Evolutionary conservation across 805 yeast genomes (phyloP).

Genomic region (Candida orba): DNA sequence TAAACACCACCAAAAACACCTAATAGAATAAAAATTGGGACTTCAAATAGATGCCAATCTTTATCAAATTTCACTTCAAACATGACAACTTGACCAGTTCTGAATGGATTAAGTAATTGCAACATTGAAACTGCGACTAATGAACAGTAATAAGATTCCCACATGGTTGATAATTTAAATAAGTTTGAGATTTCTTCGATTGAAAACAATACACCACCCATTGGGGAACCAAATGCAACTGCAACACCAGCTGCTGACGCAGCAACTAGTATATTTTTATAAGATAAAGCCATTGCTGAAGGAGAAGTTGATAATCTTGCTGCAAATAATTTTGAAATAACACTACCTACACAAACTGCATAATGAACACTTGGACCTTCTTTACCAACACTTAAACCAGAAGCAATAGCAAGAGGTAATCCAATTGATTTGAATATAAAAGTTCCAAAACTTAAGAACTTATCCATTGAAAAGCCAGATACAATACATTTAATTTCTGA

Average conservation of each 20-base stretch:
- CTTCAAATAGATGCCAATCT: slow-evolving; percentile 80
- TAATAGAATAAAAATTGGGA: slow-evolving; percentile 67
- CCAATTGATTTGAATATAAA: slow-evolving; percentile 70
- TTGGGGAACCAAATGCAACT: slow-evolving; percentile 95
- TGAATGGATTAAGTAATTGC: slow-evolving; percentile 79
- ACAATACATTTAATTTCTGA: slow-evolving; percentile 94
- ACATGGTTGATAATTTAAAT: slow-evolving; percentile 70
- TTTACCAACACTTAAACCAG: slow-evolving; percentile 91
- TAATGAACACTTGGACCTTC: slow-evolving; percentile 99
- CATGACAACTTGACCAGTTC: slow-evolving; percentile 90
- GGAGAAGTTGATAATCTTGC: slow-evolving; percentile 7
- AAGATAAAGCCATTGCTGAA: slow-evolving; percentile 9
- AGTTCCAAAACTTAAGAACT: slow-evolving; percentile 70
- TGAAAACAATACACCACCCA: slow-evolving; percentile 91
- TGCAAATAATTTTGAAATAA: slow-evolving; percentile 22
- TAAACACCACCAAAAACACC: slow-evolving; percentile 91
- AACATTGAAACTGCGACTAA: slow-evolving; percentile 78
- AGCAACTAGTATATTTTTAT: slow-evolving; percentile 50
- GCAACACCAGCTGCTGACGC: slow-evolving; percentile 98
- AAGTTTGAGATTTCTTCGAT: slow-evolving; percentile 82
- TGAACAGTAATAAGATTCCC: slow-evolving; percentile 90
- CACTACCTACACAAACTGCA: slow-evolving; percentile 87
- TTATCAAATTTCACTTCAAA: slow-evolving; percentile 87
- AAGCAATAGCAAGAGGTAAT: slow-evolving; percentile 83
- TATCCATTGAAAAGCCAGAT: slow-evolving; percentile 76